A percentile compares a stretch with the other conserved stretches of the same genome.
phyloP scores from a whole-genome alignment of 2,329 filamentous ascomycete genomes.

The Penicillium digitatum region DNA sequence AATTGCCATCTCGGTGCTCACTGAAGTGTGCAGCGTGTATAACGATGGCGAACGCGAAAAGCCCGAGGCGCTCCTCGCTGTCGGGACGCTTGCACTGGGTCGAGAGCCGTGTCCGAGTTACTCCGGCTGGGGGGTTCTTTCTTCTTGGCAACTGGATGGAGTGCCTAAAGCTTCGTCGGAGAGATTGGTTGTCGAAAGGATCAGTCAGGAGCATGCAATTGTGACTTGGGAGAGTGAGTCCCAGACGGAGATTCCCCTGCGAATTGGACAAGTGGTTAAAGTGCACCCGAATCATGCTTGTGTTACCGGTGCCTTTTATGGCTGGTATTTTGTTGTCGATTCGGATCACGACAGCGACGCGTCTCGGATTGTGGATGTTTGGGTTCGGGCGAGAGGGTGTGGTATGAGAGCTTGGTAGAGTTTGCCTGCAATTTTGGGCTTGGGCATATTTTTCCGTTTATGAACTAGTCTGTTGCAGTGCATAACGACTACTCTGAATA shows the following conservation, averaged over 20 bases:
- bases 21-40: constrained; percentile 68
- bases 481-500: background rate
- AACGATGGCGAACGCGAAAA: constrained; percentile 51
- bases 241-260: constrained; percentile 44
- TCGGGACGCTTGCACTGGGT: constrained; percentile 66
- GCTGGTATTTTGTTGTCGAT: constrained; percentile 72
- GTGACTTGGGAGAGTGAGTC: constrained; percentile 54
- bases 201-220: constrained; percentile 77
- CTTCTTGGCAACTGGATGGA: constrained; percentile 51
- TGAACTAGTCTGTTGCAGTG: background rate
- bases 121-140: constrained; percentile 66
- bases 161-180: constrained; percentile 38
- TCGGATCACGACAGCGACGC: constrained; percentile 51
- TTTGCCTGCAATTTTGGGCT: background rate
- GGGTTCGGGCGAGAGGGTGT: constrained; percentile 49
- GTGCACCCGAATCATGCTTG: constrained; percentile 81
- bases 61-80: constrained; percentile 65
- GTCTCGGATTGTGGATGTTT: constrained; percentile 68
- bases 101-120: constrained; percentile 70
- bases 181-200: constrained; percentile 65
- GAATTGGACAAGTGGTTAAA: constrained; percentile 63
- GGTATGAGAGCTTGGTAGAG: constrained; percentile 5
- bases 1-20: constrained; percentile 65
- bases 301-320: constrained; percentile 67
- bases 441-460: background rate